Evolutionary conservation across 2,329 filamentous ascomycete species (phyloP).

Genomic region (Myriosclerotinia scirpicola): DNA sequence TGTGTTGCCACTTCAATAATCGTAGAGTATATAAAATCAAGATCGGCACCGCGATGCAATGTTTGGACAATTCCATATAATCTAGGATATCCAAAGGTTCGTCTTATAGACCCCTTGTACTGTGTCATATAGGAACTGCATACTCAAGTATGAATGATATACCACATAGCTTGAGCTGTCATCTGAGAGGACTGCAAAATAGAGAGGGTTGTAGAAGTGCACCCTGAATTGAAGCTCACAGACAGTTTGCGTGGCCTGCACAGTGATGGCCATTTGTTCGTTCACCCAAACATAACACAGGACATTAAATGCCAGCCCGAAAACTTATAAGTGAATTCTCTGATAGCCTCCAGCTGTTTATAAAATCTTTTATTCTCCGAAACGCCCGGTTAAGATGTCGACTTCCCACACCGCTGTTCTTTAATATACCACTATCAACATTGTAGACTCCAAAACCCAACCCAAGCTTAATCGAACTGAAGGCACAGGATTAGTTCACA

Average conservation of each 20-base stretch:
- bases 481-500: slow-evolving; percentile 12
- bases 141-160: background rate
- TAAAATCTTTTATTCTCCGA: slow-evolving; percentile 26
- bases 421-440: slow-evolving; percentile 19
- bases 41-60: background rate
- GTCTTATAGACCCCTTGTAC: background rate
- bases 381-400: slow-evolving; percentile 25
- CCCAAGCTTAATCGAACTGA: slow-evolving; percentile 36
- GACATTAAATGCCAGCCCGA: background rate
- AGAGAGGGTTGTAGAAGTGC: background rate
- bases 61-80: background rate
- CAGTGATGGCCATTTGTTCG: background rate
- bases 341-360: slow-evolving; percentile 6
- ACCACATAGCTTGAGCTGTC: background rate
- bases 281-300: slow-evolving; percentile 5
- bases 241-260: background rate
- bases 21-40: background rate
- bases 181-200: background rate
- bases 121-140: background rate
- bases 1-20: background rate
- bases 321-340: background rate
- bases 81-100: background rate
- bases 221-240: background rate
- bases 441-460: slow-evolving; percentile 13
- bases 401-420: slow-evolving; percentile 23